Evolutionary conservation across 768 basidiomycete species (phyloP).

Genomic region (Leccinum subgranulosum): DNA sequence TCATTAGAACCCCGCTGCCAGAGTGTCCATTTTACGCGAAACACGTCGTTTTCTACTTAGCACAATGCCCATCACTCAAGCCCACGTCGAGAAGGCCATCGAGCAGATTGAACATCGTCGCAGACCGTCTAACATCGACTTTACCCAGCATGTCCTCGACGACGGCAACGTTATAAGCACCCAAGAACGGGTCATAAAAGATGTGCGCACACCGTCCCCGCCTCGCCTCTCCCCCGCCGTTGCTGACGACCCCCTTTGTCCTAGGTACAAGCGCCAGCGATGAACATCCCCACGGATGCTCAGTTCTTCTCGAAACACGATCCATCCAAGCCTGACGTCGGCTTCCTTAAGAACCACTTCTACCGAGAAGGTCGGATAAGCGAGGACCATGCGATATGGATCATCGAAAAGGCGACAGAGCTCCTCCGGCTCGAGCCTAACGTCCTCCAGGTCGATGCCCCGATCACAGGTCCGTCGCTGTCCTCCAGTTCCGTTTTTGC

Average conservation of each 20-base stretch:
- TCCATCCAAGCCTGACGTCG: slow-evolving; percentile 88
- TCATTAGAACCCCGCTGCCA: slow-evolving; percentile 30
- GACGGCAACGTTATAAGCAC: slow-evolving; percentile 91
- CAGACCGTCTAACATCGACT: slow-evolving; percentile 69
- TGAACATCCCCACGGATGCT: slow-evolving; percentile 84
- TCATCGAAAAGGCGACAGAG: slow-evolving; percentile 84
- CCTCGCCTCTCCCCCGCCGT: neutral
- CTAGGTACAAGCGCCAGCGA: slow-evolving; percentile 97
- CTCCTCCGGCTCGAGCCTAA: slow-evolving; percentile 83
- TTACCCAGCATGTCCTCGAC: slow-evolving; percentile 88
- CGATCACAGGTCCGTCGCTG: slow-evolving; percentile 76
- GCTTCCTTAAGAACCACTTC: slow-evolving; percentile 98
- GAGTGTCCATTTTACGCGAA: slow-evolving; percentile 15
- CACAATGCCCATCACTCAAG: slow-evolving; percentile 33
- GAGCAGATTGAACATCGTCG: slow-evolving; percentile 41
- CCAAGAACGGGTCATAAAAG: slow-evolving; percentile 94
- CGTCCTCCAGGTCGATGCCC: slow-evolving; percentile 91
- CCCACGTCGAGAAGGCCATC: slow-evolving; percentile 35
- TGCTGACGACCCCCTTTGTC: neutral
- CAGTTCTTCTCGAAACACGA: slow-evolving; percentile 90
- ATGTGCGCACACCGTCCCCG: slow-evolving; percentile 49
- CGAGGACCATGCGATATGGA: slow-evolving; percentile 94
- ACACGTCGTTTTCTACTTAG: neutral
- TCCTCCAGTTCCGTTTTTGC: neutral
- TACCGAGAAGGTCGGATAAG: slow-evolving; percentile 93